phyloP scores from a whole-genome alignment of 164 flowering plant species.

The Tinospora cordifolia region DNA sequence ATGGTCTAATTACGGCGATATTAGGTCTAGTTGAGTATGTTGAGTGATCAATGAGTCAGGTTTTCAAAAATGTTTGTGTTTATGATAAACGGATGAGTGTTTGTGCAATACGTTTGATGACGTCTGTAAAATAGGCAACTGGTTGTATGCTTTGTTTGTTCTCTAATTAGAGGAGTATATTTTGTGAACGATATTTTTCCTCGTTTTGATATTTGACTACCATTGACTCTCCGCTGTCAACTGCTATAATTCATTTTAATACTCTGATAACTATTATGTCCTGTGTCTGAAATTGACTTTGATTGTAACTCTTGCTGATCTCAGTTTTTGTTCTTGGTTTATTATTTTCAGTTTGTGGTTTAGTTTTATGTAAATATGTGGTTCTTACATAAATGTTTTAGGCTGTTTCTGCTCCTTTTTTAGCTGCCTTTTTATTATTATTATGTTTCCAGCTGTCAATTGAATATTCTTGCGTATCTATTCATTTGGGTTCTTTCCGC shows the following conservation, averaged over 20 bases:
- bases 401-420: background rate
- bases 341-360: background rate
- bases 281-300: background rate
- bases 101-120: background rate
- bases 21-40: background rate
- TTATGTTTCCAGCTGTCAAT: background rate
- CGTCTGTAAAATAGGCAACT: background rate
- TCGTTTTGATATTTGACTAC: background rate
- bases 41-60: background rate
- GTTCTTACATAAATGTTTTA: background rate
- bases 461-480: background rate
- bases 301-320: background rate
- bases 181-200: background rate
- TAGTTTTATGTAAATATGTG: too few species aligned
- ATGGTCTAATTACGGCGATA: background rate
- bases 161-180: background rate
- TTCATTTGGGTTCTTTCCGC: background rate
- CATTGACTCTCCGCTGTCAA: background rate
- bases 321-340: background rate
- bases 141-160: background rate
- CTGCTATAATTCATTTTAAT: background rate
- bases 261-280: background rate
- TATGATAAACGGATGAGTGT: background rate
- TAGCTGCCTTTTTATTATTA: background rate
- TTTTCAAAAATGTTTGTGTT: background rate